Evolutionary conservation across 768 basidiomycete genomes (phyloP), one percentile per base, ranked within the genome.

Genomic region (Podaxis sp.): DNA sequence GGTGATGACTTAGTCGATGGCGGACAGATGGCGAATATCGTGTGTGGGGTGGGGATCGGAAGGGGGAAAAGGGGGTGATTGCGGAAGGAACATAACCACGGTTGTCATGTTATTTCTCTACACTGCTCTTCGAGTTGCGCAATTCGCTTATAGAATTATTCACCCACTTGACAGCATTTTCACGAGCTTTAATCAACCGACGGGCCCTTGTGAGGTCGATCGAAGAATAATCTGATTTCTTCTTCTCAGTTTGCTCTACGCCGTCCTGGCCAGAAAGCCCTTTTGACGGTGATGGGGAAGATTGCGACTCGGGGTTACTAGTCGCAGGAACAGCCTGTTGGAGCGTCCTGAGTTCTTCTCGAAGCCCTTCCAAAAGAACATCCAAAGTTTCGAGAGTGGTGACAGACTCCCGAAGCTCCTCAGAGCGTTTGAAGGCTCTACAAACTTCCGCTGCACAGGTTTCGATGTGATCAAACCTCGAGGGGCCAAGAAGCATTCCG

Each of bases 401-500:
- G 14, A 89, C 74, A 59, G 73, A 79, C 46, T 89, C 88, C 18
- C 82, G 82, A 55, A 91, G 75, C 63, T 91, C 89, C 62, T 92
- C 89, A 56, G 80, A 73, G 50, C 80, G 78, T 61, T 82, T 85
- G 77, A 89, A 91, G 36, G 74, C 74, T 14, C 79, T 82, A 69
- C 90, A 92, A 13, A 89, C 91, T 69, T 94, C 90, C 14, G 78
- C 69, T 4, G 90, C 76, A 68, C 91, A 92, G 1, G 80, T 84
- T 70, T 91, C 87, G 65, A 93, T 88, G 66, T 94, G 92, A 2
- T 79, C 70, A 70, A 93, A 94, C 36, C 92, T 76, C 61, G 76
- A 80, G 4, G 91, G 88, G 2, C 92, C 92, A 3, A 94, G 77
- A 76, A 92, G 74, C 5, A 80, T 85, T n/a, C 92, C 91, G 0